These are phyloP conservation scores for Xylariaceae sp. DNA, from an alignment of 2,329 filamentous ascomycete species.

Conservation along the genomic window DNA sequence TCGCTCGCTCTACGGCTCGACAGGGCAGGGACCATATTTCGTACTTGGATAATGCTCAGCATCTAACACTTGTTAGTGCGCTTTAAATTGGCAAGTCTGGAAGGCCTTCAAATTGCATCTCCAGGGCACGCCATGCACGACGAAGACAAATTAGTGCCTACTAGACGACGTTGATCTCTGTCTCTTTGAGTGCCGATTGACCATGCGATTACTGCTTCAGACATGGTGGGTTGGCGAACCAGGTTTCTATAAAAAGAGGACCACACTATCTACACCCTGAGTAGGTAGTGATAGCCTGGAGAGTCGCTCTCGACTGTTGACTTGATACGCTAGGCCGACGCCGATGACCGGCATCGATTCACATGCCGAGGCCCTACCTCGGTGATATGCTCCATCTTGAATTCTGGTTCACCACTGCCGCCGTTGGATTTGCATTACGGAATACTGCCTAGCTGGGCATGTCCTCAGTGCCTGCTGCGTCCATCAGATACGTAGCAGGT, in stretches of 20 bases:
- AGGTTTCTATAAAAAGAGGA: background rate
- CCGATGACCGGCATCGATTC: background rate
- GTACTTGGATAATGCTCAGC: background rate
- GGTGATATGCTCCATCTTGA: background rate
- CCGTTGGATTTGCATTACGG: too few species aligned
- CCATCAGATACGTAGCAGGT: background rate
- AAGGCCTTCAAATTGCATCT: too few species aligned
- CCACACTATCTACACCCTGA: background rate
- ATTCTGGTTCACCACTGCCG: background rate
- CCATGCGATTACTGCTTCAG: background rate
- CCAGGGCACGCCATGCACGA: background rate
- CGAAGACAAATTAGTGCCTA: background rate
- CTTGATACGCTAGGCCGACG: background rate
- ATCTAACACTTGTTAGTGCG: background rate
- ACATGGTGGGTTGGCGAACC: background rate
- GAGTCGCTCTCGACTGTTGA: background rate
- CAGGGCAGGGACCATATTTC: background rate
- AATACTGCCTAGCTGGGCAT: too few species aligned
- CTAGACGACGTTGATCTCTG: background rate
- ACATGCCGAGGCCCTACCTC: background rate
- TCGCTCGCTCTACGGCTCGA: conserved; percentile 1
- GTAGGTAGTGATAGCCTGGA: background rate
- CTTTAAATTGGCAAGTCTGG: too few species aligned
- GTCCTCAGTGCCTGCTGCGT: too few species aligned
- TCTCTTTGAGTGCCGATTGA: background rate